Conservation (phyloP, 441 rosid species). For the Breynia disticha region DNA sequence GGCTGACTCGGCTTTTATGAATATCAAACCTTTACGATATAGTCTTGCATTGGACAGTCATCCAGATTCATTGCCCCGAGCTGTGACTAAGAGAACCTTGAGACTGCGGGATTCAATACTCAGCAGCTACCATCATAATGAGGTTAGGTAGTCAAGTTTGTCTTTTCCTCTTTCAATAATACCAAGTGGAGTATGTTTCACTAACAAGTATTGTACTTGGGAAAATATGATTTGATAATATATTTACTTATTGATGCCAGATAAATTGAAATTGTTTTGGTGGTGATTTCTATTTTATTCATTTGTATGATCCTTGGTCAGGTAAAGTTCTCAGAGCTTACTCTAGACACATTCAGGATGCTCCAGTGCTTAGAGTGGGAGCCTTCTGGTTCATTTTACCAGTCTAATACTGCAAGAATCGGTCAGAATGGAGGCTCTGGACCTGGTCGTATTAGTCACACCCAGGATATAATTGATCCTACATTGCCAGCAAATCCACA, state of each 20-base stretch:
- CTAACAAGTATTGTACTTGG: not conserved
- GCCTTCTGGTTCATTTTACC: conserved; percentile 82
- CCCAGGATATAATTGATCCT: conserved; percentile 76
- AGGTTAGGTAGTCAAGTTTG: conserved; percentile 45
- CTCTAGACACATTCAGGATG: conserved; percentile 86
- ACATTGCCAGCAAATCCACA: conserved; percentile 83
- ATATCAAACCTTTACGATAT: conserved; percentile 85
- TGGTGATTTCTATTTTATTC: conserved; percentile 12
- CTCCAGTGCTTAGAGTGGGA: conserved; percentile 98
- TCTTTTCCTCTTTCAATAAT: conserved; percentile 14
- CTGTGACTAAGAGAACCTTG: conserved; percentile 51
- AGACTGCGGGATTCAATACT: conserved; percentile 77
- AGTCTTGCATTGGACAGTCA: conserved; percentile 74
- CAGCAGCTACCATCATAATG: conserved; percentile 80
- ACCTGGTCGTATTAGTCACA: conserved; percentile 40
- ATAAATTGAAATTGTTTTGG: not conserved
- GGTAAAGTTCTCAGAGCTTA: conserved; percentile 96
- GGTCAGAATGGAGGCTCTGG: conserved; percentile 56
- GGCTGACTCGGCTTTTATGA: conserved; percentile 91
- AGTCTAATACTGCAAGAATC: conserved; percentile 37
- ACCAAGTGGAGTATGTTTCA: conserved; percentile 10
- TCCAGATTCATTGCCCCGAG: conserved; percentile 53
- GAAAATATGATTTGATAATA: not conserved
- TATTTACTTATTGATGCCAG: conserved; percentile 3
- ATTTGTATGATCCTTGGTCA: conserved; percentile 26